Conservation (phyloP, 1,284 basidiomycete genomes). For the Trametes versicolor region DNA sequence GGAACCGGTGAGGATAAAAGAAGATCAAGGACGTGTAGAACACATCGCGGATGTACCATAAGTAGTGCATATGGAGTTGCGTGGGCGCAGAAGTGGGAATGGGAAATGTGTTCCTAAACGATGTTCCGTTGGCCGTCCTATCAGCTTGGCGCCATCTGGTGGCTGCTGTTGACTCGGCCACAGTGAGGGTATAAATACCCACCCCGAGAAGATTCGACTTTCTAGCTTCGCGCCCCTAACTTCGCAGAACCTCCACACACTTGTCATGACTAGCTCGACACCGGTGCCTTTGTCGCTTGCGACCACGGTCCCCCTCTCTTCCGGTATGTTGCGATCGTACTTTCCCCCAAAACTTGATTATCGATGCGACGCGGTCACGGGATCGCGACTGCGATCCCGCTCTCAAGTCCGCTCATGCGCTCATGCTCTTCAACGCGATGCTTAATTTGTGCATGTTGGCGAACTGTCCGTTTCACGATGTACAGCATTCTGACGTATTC, state of each 20-base stretch:
- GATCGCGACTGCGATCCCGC: conserved; percentile 11
- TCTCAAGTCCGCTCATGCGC: no score
- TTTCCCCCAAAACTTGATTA: not conserved
- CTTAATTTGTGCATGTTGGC: no score
- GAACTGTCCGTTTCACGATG: no score
- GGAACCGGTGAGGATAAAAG: not conserved
- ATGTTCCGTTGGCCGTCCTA: not conserved
- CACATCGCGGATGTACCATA: not conserved
- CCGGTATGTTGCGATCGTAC: conserved; percentile 19
- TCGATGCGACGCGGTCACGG: conserved; percentile 10
- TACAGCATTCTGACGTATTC: no score
- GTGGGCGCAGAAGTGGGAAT: not conserved
- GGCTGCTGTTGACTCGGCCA: not conserved
- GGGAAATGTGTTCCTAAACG: not conserved
- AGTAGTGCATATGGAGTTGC: not conserved
- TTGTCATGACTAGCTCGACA: conserved; percentile 1
- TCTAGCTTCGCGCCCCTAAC: not conserved
- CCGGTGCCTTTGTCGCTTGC: conserved; percentile 12
- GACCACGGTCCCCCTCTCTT: conserved; percentile 23
- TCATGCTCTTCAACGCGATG: no score
- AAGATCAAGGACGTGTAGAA: not conserved
- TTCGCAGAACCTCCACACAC: not conserved
- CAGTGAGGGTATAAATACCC: conserved; percentile 7
- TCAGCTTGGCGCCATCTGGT: not conserved
- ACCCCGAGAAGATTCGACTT: not conserved